Percentiles rank a stretch among this genome's conserved stretches.
Conservation (phyloP, 2,329 filamentous ascomycete genomes). For the Aaosphaeria pasadenensis region DNA sequence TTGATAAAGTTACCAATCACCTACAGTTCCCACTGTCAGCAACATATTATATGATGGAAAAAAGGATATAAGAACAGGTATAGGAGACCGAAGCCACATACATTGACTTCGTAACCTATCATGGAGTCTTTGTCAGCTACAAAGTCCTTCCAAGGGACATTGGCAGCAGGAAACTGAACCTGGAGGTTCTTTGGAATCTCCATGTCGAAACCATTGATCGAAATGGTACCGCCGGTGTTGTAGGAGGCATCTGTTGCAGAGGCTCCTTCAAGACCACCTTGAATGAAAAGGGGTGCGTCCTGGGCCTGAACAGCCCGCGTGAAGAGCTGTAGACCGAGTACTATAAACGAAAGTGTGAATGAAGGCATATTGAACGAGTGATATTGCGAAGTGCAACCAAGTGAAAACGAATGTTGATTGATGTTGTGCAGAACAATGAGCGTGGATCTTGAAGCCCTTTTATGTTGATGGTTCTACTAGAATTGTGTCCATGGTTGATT, state of each 20-base stretch:
- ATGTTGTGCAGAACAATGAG: no score
- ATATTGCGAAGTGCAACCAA: no score
- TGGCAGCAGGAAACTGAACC: slow-evolving; percentile 46
- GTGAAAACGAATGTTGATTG: no score
- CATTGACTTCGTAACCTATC: slow-evolving; percentile 1
- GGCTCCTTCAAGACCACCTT: slow-evolving; percentile 5
- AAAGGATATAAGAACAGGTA: not conserved
- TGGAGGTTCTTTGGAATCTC: slow-evolving; percentile 46
- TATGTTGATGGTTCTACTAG: no score
- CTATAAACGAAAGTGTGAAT: no score
- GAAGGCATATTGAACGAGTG: no score
- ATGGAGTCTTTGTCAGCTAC: slow-evolving; percentile 6
- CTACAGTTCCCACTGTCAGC: not conserved
- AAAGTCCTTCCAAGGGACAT: slow-evolving; percentile 35
- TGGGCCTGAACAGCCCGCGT: not conserved
- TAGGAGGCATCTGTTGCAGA: slow-evolving; percentile 4
- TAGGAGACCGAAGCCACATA: not conserved
- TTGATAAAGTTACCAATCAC: slow-evolving; percentile 35
- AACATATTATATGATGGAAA: not conserved
- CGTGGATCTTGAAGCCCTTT: no score
- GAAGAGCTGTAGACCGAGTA: no score
- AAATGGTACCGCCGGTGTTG: slow-evolving; percentile 46
- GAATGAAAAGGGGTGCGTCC: slow-evolving; percentile 5
- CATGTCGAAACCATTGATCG: slow-evolving; percentile 42
- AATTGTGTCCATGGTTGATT: no score